Evolutionary conservation across 1,284 basidiomycete genomes (phyloP).

Genomic region (Puccinia novopanici): DNA sequence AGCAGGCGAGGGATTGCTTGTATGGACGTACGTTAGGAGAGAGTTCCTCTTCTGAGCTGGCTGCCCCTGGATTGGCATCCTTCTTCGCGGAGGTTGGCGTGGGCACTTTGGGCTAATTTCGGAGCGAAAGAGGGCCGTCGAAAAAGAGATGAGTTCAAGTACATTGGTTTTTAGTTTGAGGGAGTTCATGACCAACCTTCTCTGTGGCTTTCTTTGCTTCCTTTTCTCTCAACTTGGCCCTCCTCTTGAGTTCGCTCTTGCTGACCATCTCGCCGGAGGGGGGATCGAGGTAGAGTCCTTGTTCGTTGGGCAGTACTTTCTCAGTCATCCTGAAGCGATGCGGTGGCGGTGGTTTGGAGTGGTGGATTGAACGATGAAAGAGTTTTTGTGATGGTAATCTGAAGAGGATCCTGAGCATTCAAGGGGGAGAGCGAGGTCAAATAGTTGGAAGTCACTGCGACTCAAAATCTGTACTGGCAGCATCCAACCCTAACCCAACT

Average conservation of each 20-base stretch:
- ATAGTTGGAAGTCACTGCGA: too few relatives aligned
- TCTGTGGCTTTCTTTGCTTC: conserved; percentile 81
- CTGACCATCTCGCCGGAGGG: conserved; percentile 92
- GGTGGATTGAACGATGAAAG: background rate
- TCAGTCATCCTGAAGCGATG: conserved; percentile 12
- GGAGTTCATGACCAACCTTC: background rate
- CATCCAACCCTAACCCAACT: conserved; percentile 4
- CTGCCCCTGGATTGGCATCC: conserved; percentile 52
- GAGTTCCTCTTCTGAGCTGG: conserved; percentile 71
- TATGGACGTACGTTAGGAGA: conserved; percentile 66
- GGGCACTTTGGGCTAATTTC: conserved; percentile 60
- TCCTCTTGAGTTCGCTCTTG: conserved; percentile 89
- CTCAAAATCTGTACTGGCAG: too few relatives aligned
- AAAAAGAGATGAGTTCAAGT: background rate
- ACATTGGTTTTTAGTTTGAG: background rate
- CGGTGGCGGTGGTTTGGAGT: background rate
- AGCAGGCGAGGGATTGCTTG: background rate
- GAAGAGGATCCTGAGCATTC: background rate
- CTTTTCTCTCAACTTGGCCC: conserved; percentile 79
- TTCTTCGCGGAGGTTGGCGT: conserved; percentile 55
- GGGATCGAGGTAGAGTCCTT: conserved; percentile 66
- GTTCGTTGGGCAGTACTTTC: conserved; percentile 27
- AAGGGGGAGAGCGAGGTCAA: too few relatives aligned
- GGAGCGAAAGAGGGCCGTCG: background rate
- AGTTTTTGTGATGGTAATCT: background rate